These are phyloP conservation scores for Echeveria elegans DNA, from an alignment of 164 flowering plant genomes.

Conservation along the genomic window DNA sequence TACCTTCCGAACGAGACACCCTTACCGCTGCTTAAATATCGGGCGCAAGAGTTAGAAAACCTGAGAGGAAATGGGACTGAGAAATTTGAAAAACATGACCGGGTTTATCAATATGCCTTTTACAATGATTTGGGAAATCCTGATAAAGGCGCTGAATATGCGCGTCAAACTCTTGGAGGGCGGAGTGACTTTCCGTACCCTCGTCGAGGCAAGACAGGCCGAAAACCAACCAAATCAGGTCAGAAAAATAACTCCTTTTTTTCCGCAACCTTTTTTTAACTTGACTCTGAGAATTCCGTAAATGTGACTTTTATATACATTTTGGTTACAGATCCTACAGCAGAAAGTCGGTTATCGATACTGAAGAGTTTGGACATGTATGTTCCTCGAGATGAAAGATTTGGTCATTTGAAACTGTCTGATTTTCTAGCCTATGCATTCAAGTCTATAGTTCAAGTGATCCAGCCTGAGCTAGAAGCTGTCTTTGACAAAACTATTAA, in stretches of 20 bases:
- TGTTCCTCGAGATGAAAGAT: slow-evolving; percentile 55
- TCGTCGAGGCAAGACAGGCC: slow-evolving; percentile 70
- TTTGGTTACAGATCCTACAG: slow-evolving; percentile 28
- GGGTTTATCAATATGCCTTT: slow-evolving; percentile 71
- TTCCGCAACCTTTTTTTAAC: too few relatives aligned
- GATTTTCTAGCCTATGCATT: slow-evolving; percentile 42
- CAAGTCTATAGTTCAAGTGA: slow-evolving; percentile 36
- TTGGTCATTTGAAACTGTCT: slow-evolving; percentile 42
- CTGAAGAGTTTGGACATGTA: slow-evolving; percentile 28
- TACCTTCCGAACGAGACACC: slow-evolving; percentile 75
- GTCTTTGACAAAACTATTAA: slow-evolving; percentile 28
- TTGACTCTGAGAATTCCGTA: neutral
- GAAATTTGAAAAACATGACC: slow-evolving; percentile 66
- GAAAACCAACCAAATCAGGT: slow-evolving; percentile 49
- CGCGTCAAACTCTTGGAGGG: slow-evolving; percentile 75
- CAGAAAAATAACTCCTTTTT: neutral
- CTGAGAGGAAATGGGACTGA: slow-evolving; percentile 69
- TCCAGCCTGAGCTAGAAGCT: slow-evolving; percentile 43
- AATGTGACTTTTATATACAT: neutral
- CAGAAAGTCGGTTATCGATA: slow-evolving; percentile 38
- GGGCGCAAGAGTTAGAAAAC: slow-evolving; percentile 48
- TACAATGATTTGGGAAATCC: slow-evolving; percentile 86
- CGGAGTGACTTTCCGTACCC: slow-evolving; percentile 66
- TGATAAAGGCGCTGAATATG: slow-evolving; percentile 32
- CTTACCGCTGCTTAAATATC: slow-evolving; percentile 30